These are phyloP conservation scores for Brassica hybrid DNA, from an alignment of 441 rosid species.

Conservation along the genomic window DNA sequence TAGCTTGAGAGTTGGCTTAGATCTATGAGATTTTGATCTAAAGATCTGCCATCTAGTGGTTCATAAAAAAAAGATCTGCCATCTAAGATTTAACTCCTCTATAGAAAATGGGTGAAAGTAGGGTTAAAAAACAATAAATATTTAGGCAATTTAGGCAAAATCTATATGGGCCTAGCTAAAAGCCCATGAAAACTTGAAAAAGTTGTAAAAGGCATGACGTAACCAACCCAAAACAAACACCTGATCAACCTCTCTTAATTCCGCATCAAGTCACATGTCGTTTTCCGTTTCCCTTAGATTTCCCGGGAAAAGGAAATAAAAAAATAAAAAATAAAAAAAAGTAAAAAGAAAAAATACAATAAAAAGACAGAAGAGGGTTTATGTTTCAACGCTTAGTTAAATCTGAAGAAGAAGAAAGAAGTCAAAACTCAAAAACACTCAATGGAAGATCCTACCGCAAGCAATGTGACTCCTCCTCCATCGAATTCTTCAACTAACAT, in stretches of 20 bases:
- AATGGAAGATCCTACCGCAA: slow-evolving; percentile 58
- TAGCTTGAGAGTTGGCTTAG: slow-evolving; percentile 6
- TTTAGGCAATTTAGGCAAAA: neutral
- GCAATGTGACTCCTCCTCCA: slow-evolving; percentile 26
- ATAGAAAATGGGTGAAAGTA: slow-evolving; percentile 7
- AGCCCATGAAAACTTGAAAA: slow-evolving; percentile 27
- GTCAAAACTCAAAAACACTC: slow-evolving; percentile 20
- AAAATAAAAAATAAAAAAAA: neutral
- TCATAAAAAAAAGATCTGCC: neutral
- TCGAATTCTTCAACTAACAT: slow-evolving; percentile 43
- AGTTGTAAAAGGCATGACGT: neutral
- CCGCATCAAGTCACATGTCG: slow-evolving; percentile 38
- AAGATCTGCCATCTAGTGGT: neutral
- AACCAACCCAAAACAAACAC: slow-evolving; percentile 25
- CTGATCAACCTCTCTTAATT: slow-evolving; percentile 32
- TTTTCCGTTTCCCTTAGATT: slow-evolving; percentile 44
- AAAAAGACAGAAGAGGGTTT: slow-evolving; percentile 29
- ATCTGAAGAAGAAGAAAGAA: slow-evolving; percentile 15
- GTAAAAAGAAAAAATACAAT: neutral
- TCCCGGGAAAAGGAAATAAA: slow-evolving; percentile 38
- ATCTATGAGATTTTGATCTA: slow-evolving; percentile 14
- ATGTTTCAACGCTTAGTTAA: slow-evolving; percentile 4
- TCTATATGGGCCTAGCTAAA: slow-evolving; percentile 21
- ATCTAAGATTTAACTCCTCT: slow-evolving; percentile 22
- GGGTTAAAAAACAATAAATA: neutral